phyloP scores from a whole-genome alignment of 768 basidiomycete genomes.

The Terana coerulea region DNA sequence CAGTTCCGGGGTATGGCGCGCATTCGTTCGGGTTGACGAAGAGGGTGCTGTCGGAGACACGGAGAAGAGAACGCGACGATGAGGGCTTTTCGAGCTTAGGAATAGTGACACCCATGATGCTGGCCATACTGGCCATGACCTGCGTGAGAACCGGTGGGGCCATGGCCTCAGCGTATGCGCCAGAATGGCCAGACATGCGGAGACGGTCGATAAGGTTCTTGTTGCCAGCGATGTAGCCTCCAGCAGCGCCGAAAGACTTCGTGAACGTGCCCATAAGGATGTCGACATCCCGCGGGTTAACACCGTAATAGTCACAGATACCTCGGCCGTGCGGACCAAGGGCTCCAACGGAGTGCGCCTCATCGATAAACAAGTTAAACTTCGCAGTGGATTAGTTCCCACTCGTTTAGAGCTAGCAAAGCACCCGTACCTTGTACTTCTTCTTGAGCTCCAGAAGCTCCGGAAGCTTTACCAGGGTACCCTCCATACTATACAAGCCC shows the following conservation, averaged over 20 bases:
- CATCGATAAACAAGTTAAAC: conserved; percentile 96
- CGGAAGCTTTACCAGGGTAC: conserved; percentile 87
- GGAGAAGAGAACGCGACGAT: conserved; percentile 31
- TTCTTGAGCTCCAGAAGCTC: conserved; percentile 80
- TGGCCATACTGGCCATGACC: conserved; percentile 87
- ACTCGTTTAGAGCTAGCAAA: background rate
- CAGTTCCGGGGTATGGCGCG: conserved; percentile 64
- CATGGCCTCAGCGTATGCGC: conserved; percentile 87
- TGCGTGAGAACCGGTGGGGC: conserved; percentile 89
- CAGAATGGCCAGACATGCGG: conserved; percentile 76
- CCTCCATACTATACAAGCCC: conserved; percentile 98
- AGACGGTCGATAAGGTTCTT: conserved; percentile 79
- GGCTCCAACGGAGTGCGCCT: conserved; percentile 97
- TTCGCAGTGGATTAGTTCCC: conserved; percentile 30
- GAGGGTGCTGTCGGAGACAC: conserved; percentile 24
- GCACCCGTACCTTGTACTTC: conserved; percentile 77
- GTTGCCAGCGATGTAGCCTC: conserved; percentile 89
- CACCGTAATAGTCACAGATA: conserved; percentile 89
- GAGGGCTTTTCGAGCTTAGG: conserved; percentile 27
- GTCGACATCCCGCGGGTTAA: conserved; percentile 79
- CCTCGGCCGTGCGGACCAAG: conserved; percentile 94
- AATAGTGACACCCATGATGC: conserved; percentile 84
- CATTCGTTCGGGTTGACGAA: conserved; percentile 35
- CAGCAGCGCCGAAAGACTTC: conserved; percentile 89
- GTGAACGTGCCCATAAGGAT: conserved; percentile 99